These are phyloP conservation scores for Dactylella cylindrospora DNA, from an alignment of 2,329 filamentous ascomycete genomes.

Conservation along the genomic window DNA sequence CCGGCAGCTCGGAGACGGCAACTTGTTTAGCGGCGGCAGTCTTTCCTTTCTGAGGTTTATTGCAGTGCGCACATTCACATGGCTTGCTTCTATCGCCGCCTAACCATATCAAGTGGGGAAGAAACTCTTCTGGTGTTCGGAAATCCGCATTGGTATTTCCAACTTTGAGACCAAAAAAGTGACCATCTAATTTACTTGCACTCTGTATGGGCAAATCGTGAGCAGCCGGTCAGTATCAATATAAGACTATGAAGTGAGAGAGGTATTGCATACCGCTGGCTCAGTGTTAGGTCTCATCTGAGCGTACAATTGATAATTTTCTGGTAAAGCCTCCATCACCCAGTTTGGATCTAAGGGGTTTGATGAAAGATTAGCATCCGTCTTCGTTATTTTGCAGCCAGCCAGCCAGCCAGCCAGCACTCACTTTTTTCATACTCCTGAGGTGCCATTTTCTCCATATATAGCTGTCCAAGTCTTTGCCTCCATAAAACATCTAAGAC, in stretches of 20 bases:
- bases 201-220: slow-evolving; percentile 3
- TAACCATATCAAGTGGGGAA: slow-evolving; percentile 36
- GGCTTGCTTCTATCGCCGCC: slow-evolving; percentile 26
- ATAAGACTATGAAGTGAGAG: neutral
- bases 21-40: too few relatives aligned
- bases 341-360: slow-evolving; percentile 27
- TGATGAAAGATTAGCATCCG: too few relatives aligned
- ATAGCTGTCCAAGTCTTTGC: slow-evolving; percentile 28
- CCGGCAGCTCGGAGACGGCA: too few relatives aligned
- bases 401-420: too few relatives aligned
- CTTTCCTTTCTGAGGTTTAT: slow-evolving; percentile 12
- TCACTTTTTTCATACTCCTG: slow-evolving; percentile 36
- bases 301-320: slow-evolving; percentile 33
- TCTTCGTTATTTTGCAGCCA: too few relatives aligned
- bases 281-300: slow-evolving; percentile 17
- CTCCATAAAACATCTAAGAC: slow-evolving; percentile 36
- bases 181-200: slow-evolving; percentile 30
- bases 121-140: slow-evolving; percentile 32
- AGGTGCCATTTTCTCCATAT: slow-evolving; percentile 31
- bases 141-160: slow-evolving; percentile 23
- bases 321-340: slow-evolving; percentile 33
- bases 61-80: slow-evolving; percentile 29
- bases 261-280: slow-evolving; percentile 11
- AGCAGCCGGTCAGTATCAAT: neutral
- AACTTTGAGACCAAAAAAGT: slow-evolving; percentile 29